Base-by-base conservation (phyloP, 2,329 filamentous ascomycete species). In the Gnomoniopsis smithogilvyi region DNA sequence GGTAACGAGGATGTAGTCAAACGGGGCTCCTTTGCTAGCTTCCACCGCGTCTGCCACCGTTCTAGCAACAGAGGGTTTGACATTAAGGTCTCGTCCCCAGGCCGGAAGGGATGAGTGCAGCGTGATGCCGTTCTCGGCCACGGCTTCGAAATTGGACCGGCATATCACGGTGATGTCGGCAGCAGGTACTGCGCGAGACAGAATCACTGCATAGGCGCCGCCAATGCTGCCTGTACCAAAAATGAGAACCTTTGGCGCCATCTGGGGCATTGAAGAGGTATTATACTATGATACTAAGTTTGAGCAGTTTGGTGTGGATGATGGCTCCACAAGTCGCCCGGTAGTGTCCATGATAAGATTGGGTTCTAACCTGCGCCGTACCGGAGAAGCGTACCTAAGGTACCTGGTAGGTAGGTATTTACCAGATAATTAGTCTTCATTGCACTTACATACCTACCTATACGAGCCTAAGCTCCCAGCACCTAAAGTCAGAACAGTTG, bases 1-100 rank as follows among this genome's bases (percentile, higher is more conserved):
- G 14, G 85, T 87, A 48, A 90, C 84, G 56, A 91, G 78, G 47
- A 91, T 80, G 68, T 83, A 90, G 72, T 90, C 85, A 12, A 57
- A 57, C 0, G 54, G 14, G 1, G 30, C 6, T 4, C 48, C 83
- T 45, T 7, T 24, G 14, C 17, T 57, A 33, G 36, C 24, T 22
- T 69, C 53, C 36, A 66, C 66, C 15, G 72, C 69, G 48, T 73
- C 74, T 62, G 65, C 52, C 33, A 70, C 63, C 10, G 65, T 66
- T 34, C 62, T 61, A 19, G 64, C 65, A n/a, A 71, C 60, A 6
- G 58, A 62, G 4, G 70, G 70, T 24, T 60, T 64, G 41, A 69
- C 67, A 1, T 59, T 61, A 33, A 71, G 62, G 17, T 64, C 62
- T 2, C 66, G 45, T 30, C 70, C 70, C 70, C 69, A 72, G 8